phyloP scores from a whole-genome alignment of 1,284 basidiomycete species.

The Psilocybe mexicana region DNA sequence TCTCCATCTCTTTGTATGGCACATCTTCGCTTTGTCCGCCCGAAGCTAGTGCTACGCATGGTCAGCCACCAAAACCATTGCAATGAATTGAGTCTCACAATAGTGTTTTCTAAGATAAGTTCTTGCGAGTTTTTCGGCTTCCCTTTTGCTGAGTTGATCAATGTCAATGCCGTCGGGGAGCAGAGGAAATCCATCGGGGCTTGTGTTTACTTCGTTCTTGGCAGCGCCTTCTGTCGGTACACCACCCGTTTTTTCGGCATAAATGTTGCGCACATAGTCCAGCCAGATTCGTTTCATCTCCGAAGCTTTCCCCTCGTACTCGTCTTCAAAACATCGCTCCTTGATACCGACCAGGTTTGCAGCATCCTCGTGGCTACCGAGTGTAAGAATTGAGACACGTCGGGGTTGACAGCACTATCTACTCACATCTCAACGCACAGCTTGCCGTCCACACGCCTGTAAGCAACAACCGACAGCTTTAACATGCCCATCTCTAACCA shows the following conservation, averaged over 20 bases:
- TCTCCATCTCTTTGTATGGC: background rate
- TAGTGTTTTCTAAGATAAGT: background rate
- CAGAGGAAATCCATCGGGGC: background rate
- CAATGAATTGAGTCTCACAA: background rate
- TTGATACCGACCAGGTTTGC: background rate
- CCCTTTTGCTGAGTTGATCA: background rate
- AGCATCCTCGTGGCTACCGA: background rate
- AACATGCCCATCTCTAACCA: background rate
- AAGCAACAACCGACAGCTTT: background rate
- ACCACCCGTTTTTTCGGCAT: background rate
- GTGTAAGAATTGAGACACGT: too few relatives aligned
- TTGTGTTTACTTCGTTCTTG: background rate
- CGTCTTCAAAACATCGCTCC: background rate
- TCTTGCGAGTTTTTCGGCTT: background rate
- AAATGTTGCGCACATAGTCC: background rate
- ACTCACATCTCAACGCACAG: background rate
- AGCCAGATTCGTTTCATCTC: background rate
- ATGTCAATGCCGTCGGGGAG: background rate
- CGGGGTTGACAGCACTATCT: background rate
- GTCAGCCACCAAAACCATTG: background rate
- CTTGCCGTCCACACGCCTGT: background rate
- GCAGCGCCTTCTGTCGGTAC: background rate
- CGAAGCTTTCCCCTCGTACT: background rate
- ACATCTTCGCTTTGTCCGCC: background rate
- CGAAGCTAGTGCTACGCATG: background rate